Conservation (phyloP, 176 grass and related monocot species). For the Musa itinerans region DNA sequence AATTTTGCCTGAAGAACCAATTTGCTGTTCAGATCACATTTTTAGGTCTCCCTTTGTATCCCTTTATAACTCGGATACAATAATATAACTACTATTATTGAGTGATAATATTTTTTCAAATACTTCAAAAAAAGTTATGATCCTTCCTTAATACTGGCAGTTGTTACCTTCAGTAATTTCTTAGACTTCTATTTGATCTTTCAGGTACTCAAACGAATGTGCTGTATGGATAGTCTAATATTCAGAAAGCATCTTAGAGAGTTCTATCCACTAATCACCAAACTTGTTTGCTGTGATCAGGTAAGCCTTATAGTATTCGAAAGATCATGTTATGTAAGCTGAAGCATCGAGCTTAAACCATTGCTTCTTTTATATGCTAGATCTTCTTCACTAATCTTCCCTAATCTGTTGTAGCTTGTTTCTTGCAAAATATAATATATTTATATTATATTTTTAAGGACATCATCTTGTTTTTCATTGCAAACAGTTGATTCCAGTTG, state of each 20-base stretch:
- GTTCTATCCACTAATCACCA: constrained; percentile 96
- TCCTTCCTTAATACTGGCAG: too few species aligned
- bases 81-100: too few species aligned
- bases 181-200: constrained; percentile 15
- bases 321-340: background rate
- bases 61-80: too few species aligned
- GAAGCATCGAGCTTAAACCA: background rate
- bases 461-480: background rate
- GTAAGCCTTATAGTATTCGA: constrained; percentile 12
- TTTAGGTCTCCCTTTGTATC: too few species aligned
- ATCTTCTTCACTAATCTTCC: background rate
- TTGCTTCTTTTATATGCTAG: too few species aligned
- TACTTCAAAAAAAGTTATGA: too few species aligned
- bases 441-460: background rate
- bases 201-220: constrained; percentile 95
- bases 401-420: background rate
- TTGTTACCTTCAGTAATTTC: too few species aligned
- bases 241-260: constrained; percentile 92
- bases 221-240: constrained; percentile 75
- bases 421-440: background rate
- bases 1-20: too few species aligned
- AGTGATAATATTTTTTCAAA: too few species aligned
- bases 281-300: constrained; percentile 99
- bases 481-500: background rate
- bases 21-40: too few species aligned